These are phyloP conservation scores for Taiozyma sp. DNA, from an alignment of 1,139 yeast genomes.

Conservation along the genomic window DNA sequence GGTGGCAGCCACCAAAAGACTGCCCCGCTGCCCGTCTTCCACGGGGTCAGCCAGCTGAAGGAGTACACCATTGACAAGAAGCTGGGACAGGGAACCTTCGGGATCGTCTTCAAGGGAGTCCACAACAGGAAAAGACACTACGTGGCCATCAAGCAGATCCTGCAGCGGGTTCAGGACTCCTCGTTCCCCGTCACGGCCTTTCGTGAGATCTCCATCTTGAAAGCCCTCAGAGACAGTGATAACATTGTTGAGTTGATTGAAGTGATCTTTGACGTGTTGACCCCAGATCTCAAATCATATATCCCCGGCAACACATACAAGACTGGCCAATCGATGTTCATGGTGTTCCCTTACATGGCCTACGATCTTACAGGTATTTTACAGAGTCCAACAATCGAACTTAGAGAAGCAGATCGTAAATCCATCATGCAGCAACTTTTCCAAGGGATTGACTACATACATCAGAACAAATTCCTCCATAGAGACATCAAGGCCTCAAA, in stretches of 20 bases:
- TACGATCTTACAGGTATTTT: slow-evolving; percentile 91
- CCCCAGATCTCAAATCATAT: slow-evolving; percentile 30
- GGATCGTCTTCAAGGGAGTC: slow-evolving; percentile 74
- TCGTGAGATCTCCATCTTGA: slow-evolving; percentile 84
- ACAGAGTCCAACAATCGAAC: slow-evolving; percentile 69
- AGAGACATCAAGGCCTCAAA: slow-evolving; percentile 96
- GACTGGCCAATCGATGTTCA: slow-evolving; percentile 50
- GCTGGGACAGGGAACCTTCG: slow-evolving; percentile 93
- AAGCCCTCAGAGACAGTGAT: slow-evolving; percentile 52
- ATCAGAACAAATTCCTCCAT: slow-evolving; percentile 66
- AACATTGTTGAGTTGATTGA: slow-evolving; percentile 80
- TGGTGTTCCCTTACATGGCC: slow-evolving; percentile 92
- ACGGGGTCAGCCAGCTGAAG: slow-evolving; percentile 17
- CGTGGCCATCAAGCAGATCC: slow-evolving; percentile 83
- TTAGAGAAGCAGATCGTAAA: slow-evolving; percentile 69
- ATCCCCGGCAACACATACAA: slow-evolving; percentile 2
- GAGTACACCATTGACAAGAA: slow-evolving; percentile 57
- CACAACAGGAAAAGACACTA: slow-evolving; percentile 44
- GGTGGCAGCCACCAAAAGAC: neutral
- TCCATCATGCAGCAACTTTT: slow-evolving; percentile 79
- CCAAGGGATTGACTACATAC: slow-evolving; percentile 78
- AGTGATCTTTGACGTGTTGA: slow-evolving; percentile 59
- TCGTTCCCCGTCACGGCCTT: slow-evolving; percentile 96
- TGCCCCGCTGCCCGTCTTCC: slow-evolving; percentile 1
- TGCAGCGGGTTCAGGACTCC: slow-evolving; percentile 81